Evolutionary conservation across 257 asterid genomes (phyloP).

Genomic region (Striga asiatica): DNA sequence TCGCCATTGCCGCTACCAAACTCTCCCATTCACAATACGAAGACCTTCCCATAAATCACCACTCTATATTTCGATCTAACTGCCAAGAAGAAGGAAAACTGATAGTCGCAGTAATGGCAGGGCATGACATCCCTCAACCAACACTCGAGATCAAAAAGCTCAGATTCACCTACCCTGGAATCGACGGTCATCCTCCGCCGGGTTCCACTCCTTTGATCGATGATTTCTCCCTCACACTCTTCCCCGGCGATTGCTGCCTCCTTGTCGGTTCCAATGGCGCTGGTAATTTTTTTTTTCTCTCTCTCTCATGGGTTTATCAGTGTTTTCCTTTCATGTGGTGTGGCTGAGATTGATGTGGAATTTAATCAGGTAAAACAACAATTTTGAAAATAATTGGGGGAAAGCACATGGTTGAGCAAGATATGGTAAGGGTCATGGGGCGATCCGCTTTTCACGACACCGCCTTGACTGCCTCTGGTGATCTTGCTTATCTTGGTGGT

Average conservation of each 20-base stretch:
- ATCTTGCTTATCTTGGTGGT: constrained; percentile 90
- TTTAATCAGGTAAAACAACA: constrained; percentile 71
- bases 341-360: not conserved
- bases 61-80: not conserved
- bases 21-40: not conserved
- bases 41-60: not conserved
- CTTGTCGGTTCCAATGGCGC: constrained; percentile 99
- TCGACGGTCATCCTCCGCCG: constrained; percentile 95
- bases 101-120: constrained; percentile 20
- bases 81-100: not conserved
- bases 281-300: constrained; percentile 32
- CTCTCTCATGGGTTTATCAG: not conserved
- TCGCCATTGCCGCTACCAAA: not conserved
- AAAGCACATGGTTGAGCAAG: constrained; percentile 92
- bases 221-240: constrained; percentile 59
- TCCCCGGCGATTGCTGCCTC: constrained; percentile 74
- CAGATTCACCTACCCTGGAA: constrained; percentile 91
- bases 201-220: constrained; percentile 79
- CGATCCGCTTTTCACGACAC: constrained; percentile 98
- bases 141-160: constrained; percentile 57
- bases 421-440: constrained; percentile 80
- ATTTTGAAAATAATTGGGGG: constrained; percentile 92
- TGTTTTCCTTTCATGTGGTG: not conserved
- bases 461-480: constrained; percentile 78
- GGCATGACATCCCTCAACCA: constrained; percentile 27